Conservation (phyloP, 108 stramenopile species). For the Conticribra weissflogii region DNA sequence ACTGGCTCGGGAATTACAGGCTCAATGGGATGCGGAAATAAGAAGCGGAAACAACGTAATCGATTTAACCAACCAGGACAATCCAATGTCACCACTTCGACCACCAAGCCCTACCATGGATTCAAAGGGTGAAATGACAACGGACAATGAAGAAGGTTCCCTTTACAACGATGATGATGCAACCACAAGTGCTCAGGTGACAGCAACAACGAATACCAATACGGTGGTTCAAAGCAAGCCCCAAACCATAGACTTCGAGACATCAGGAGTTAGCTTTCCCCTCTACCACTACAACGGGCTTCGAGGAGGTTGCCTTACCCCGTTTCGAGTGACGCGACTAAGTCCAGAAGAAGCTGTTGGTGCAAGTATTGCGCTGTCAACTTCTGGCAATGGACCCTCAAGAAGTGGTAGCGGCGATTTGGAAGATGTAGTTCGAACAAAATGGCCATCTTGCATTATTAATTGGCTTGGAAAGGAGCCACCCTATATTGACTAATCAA, state of each 20-base stretch:
- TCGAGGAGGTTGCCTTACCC: constrained; percentile 64
- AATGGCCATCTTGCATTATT: constrained; percentile 71
- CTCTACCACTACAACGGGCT: constrained; percentile 85
- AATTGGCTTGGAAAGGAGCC: constrained; percentile 64
- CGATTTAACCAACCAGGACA: constrained; percentile 24
- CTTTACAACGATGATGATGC: too few relatives aligned
- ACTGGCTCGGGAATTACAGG: constrained; percentile 57
- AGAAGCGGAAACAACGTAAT: background rate
- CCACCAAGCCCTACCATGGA: background rate
- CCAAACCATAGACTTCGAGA: background rate
- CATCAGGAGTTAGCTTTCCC: constrained; percentile 32
- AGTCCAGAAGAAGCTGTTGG: constrained; percentile 80
- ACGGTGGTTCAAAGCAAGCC: background rate
- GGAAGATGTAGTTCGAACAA: constrained; percentile 69
- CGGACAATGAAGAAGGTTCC: too few relatives aligned
- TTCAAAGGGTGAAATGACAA: constrained; percentile 21
- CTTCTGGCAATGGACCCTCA: constrained; percentile 9
- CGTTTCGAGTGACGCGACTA: constrained; percentile 67
- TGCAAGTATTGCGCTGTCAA: constrained; percentile 63
- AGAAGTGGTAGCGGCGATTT: constrained; percentile 42
- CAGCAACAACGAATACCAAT: constrained; percentile 11
- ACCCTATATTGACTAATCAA: constrained; percentile 58
- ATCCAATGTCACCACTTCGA: background rate
- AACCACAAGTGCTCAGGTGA: background rate
- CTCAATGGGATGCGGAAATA: constrained; percentile 57